A percentile compares a stretch with the other conserved stretches of the same genome.
Conservation (phyloP, 2,329 filamentous ascomycete species). For the Trichoderma gracile region DNA sequence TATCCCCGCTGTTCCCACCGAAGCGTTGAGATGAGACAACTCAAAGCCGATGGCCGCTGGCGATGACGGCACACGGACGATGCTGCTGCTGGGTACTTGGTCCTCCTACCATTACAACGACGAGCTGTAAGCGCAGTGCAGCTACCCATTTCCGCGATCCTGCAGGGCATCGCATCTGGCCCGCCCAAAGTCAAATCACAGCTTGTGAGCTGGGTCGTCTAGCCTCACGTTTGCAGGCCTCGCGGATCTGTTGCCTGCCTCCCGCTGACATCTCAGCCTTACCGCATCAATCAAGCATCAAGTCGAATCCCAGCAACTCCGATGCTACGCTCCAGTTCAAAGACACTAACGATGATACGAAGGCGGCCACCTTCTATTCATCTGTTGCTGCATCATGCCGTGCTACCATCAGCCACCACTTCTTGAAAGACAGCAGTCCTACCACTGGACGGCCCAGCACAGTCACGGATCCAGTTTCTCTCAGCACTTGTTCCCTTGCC, state of each 20-base stretch:
- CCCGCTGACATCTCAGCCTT: conserved; percentile 24
- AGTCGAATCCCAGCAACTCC: neutral
- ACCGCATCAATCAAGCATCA: neutral
- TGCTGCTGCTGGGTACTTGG: neutral
- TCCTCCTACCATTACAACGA: no score
- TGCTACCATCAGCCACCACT: neutral
- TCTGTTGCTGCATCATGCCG: neutral
- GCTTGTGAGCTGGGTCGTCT: neutral
- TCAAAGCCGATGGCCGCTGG: neutral
- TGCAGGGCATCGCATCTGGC: neutral
- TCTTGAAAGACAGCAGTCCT: neutral
- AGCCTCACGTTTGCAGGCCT: neutral
- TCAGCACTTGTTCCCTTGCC: neutral
- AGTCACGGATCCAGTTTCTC: neutral
- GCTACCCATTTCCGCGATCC: neutral
- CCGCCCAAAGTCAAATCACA: neutral
- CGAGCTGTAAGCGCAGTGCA: neutral
- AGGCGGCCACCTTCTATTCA: conserved; percentile 3
- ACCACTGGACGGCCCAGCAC: neutral
- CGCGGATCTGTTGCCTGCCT: conserved; percentile 17
- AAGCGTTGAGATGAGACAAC: neutral
- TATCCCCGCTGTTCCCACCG: conserved; percentile 6
- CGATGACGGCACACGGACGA: neutral
- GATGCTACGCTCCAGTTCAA: conserved; percentile 19
- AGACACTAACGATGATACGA: conserved; percentile 5